Evolutionary conservation across 352 stramenopile species (phyloP).

Genomic region (Phytopythium litorale): DNA sequence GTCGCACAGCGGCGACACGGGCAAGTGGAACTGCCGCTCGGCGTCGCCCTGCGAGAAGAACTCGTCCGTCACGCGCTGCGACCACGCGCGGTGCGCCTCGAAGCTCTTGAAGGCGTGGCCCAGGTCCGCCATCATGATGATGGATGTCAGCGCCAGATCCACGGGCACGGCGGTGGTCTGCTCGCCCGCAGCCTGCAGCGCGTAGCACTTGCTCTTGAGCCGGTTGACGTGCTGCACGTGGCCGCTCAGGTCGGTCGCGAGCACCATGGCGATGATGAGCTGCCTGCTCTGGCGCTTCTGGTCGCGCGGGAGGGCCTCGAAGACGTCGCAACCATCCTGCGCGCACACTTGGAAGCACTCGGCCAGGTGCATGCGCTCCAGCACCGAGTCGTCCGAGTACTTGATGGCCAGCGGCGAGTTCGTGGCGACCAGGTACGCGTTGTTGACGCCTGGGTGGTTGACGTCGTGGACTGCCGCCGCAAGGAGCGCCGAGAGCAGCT

Average conservation of each 20-base stretch:
- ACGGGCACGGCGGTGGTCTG: constrained; percentile 32
- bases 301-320: constrained; percentile 54
- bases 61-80: constrained; percentile 56
- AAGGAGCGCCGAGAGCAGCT: constrained; percentile 81
- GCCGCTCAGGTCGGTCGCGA: constrained; percentile 73
- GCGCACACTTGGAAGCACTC: constrained; percentile 61
- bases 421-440: constrained; percentile 87
- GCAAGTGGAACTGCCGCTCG: constrained; percentile 47
- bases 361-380: constrained; percentile 82
- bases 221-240: constrained; percentile 75
- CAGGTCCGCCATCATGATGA: constrained; percentile 79
- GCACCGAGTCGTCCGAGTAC: constrained; percentile 92
- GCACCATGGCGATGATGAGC: constrained; percentile 81
- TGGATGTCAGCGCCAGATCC: constrained; percentile 55
- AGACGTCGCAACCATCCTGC: constrained; percentile 70
- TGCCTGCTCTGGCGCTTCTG: constrained; percentile 48
- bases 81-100: constrained; percentile 50
- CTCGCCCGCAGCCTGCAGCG: constrained; percentile 17
- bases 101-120: constrained; percentile 68
- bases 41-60: constrained; percentile 68
- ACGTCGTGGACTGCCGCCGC: constrained; percentile 91
- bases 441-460: constrained; percentile 91
- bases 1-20: constrained; percentile 65
- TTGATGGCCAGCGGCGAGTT: constrained; percentile 84
- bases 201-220: constrained; percentile 74